Conservation (phyloP, 192 early-diverging fungal species). For the Powellomyces hirtus region DNA sequence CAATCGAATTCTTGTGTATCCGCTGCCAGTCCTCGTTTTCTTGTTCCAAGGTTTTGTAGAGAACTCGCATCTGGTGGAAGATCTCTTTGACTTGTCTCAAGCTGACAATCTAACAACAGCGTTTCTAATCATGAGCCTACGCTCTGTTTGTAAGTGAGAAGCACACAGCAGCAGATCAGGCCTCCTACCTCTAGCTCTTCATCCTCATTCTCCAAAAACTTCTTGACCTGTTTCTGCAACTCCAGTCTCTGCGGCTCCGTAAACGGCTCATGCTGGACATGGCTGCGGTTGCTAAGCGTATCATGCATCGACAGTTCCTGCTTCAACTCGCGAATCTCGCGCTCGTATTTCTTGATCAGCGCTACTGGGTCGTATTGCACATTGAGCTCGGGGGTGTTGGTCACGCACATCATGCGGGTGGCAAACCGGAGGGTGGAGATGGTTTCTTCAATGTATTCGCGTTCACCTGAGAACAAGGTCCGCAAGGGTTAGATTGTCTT, state of each 20-base stretch:
- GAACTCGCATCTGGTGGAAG: slow-evolving; percentile 45
- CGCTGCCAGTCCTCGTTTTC: slow-evolving; percentile 46
- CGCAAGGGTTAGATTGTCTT: no score
- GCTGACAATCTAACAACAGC: slow-evolving; percentile 42
- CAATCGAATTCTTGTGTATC: slow-evolving; percentile 16
- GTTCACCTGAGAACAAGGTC: slow-evolving; percentile 29
- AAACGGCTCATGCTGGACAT: slow-evolving; percentile 59
- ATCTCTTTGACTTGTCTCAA: slow-evolving; percentile 56
- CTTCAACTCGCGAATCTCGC: slow-evolving; percentile 58
- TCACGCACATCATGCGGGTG: slow-evolving; percentile 66
- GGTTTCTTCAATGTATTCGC: slow-evolving; percentile 61
- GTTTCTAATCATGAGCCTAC: not conserved
- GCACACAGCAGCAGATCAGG: no score
- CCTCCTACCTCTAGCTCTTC: slow-evolving; percentile 49
- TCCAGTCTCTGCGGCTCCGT: slow-evolving; percentile 51
- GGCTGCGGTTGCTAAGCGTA: slow-evolving; percentile 48
- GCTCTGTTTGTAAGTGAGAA: not conserved
- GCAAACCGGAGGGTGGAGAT: slow-evolving; percentile 64
- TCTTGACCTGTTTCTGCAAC: slow-evolving; percentile 45
- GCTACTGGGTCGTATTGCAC: slow-evolving; percentile 63
- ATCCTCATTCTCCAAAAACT: slow-evolving; percentile 52
- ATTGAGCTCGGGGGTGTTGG: slow-evolving; percentile 53
- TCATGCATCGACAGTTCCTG: slow-evolving; percentile 68
- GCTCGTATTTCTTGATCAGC: slow-evolving; percentile 63
- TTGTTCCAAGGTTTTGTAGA: slow-evolving; percentile 50